Evolutionary conservation across 2,329 filamentous ascomycete genomes (phyloP).

Genomic region (Drechslerella coelobrocha): DNA sequence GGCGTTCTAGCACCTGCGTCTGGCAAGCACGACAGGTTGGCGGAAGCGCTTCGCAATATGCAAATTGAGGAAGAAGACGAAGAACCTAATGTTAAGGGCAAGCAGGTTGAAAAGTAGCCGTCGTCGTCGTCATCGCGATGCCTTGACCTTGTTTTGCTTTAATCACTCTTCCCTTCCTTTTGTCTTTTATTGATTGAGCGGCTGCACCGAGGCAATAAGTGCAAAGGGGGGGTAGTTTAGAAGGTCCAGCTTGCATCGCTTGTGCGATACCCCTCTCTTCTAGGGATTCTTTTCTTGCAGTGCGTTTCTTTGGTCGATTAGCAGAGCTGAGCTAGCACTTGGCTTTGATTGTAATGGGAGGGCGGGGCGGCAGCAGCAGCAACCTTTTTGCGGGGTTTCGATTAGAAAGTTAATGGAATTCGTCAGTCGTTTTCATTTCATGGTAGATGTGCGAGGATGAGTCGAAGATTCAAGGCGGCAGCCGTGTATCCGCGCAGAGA

Average conservation of each 20-base stretch:
- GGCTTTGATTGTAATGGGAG: too few relatives aligned
- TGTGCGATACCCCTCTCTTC: neutral
- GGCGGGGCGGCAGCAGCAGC: too few relatives aligned
- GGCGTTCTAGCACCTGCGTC: neutral
- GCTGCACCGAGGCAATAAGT: neutral
- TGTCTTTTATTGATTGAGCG: neutral
- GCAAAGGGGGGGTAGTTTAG: neutral
- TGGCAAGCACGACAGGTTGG: constrained; percentile 26
- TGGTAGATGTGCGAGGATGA: too few relatives aligned
- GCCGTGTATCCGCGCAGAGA: too few relatives aligned
- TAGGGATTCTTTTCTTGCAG: neutral
- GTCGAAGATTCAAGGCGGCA: too few relatives aligned
- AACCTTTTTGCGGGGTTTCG: too few relatives aligned
- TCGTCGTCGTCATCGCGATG: neutral
- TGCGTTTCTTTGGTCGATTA: neutral
- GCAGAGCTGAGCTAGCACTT: too few relatives aligned
- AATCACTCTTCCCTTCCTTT: neutral
- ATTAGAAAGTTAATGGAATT: too few relatives aligned
- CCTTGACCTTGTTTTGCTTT: constrained; percentile 3
- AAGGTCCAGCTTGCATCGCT: neutral
- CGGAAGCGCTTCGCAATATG: constrained; percentile 25
- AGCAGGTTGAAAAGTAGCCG: constrained; percentile 20
- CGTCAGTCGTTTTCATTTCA: too few relatives aligned
- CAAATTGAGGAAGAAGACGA: constrained; percentile 30
- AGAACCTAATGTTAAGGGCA: constrained; percentile 14